Conservation (phyloP, 768 basidiomycete genomes). For the Fistulinella prunicolor region DNA sequence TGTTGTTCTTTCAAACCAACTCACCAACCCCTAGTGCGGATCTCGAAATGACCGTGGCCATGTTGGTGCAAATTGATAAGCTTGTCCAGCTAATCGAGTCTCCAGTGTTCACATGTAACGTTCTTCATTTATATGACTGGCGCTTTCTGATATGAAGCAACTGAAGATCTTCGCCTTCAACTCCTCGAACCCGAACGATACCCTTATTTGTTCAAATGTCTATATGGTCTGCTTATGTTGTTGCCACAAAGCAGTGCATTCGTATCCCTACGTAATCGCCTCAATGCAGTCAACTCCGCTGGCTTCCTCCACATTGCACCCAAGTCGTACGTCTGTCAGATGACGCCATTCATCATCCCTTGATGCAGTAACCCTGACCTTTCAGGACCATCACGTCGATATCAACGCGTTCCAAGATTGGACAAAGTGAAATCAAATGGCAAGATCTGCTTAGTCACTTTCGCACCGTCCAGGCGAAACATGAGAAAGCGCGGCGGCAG, state of each 20-base stretch:
- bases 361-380: conserved; percentile 27
- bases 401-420: conserved; percentile 69
- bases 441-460: conserved; percentile 91
- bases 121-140: not conserved
- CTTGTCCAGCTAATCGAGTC: conserved; percentile 97
- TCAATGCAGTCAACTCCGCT: conserved; percentile 93
- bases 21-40: conserved; percentile 64
- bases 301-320: conserved; percentile 91
- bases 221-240: conserved; percentile 96
- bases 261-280: conserved; percentile 86
- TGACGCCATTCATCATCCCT: too few relatives aligned
- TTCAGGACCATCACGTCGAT: conserved; percentile 33
- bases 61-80: conserved; percentile 96
- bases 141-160: conserved; percentile 1
- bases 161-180: conserved; percentile 79
- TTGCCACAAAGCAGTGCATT: conserved; percentile 97
- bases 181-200: conserved; percentile 95
- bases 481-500: conserved; percentile 87
- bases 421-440: conserved; percentile 95
- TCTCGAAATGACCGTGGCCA: conserved; percentile 90
- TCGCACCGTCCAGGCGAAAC: conserved; percentile 81
- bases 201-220: conserved; percentile 94
- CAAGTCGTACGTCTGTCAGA: conserved; percentile 57
- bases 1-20: not conserved
- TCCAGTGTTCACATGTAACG: conserved; percentile 94